Evolutionary conservation across 192 early-diverging fungal genomes (phyloP).

Genomic region (Linnemannia exigua): DNA sequence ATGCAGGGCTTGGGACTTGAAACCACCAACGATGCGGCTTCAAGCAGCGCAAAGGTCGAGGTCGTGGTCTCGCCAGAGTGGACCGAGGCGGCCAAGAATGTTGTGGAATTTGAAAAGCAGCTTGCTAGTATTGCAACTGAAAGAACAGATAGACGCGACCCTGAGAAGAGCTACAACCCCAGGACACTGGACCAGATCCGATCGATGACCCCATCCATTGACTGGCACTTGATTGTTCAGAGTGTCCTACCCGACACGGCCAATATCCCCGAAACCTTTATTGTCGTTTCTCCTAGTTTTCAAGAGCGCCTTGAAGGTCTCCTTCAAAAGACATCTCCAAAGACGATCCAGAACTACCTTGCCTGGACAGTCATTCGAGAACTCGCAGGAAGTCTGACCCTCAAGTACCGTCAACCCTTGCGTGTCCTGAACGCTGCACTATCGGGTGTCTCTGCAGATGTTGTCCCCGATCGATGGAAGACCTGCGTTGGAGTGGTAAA

Average conservation of each 20-base stretch:
- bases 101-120: slow-evolving; percentile 67
- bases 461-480: slow-evolving; percentile 63
- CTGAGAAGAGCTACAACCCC: slow-evolving; percentile 61
- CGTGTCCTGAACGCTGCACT: slow-evolving; percentile 46
- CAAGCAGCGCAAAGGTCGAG: not conserved
- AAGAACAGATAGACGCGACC: slow-evolving; percentile 59
- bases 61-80: slow-evolving; percentile 7
- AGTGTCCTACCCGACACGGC: slow-evolving; percentile 14
- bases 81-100: slow-evolving; percentile 43
- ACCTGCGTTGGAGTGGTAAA: slow-evolving; percentile 46
- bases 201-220: slow-evolving; percentile 48
- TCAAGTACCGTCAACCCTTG: slow-evolving; percentile 55
- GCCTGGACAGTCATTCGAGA: slow-evolving; percentile 59
- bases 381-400: slow-evolving; percentile 50
- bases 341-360: slow-evolving; percentile 61
- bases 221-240: slow-evolving; percentile 51
- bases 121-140: slow-evolving; percentile 59
- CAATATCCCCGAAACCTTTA: slow-evolving; percentile 29
- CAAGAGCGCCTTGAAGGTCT: slow-evolving; percentile 40
- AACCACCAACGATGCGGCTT: not conserved
- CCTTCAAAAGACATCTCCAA: slow-evolving; percentile 42
- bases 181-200: slow-evolving; percentile 32
- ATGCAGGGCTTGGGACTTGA: slow-evolving; percentile 37
- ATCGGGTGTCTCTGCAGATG: slow-evolving; percentile 56
- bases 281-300: slow-evolving; percentile 58